Conservation (phyloP, 306 rosid genomes). For the Trifolium repens region DNA sequence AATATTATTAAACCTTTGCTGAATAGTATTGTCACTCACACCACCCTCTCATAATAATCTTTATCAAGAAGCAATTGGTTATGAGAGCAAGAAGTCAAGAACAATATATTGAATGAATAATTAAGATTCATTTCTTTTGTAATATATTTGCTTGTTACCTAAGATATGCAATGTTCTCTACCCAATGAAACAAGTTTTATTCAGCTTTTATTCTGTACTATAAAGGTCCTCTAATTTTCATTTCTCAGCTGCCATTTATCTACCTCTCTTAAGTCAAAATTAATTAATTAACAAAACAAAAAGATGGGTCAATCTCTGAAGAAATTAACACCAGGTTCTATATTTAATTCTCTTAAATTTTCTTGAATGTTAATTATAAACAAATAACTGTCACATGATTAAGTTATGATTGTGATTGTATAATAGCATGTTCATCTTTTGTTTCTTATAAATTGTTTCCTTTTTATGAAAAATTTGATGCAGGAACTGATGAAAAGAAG, state of each 20-base stretch:
- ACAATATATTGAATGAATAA: conserved; percentile 18
- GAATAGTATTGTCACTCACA: background rate
- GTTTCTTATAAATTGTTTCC: background rate
- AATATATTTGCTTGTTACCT: conserved; percentile 26
- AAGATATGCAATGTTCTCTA: conserved; percentile 56
- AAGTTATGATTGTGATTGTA: background rate
- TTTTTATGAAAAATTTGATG: conserved; percentile 36
- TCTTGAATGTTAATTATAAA: background rate
- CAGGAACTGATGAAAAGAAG: conserved; percentile 56
- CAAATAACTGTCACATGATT: background rate
- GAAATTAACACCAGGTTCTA: conserved; percentile 54
- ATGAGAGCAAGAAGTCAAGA: conserved; percentile 27
- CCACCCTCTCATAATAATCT: background rate
- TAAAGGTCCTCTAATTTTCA: conserved; percentile 24
- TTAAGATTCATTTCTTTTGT: conserved; percentile 47
- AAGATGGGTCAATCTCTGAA: conserved; percentile 61
- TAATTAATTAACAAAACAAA: background rate
- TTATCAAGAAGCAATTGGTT: background rate
- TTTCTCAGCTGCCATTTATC: conserved; percentile 14
- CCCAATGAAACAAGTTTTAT: conserved; percentile 51
- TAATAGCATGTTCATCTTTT: background rate
- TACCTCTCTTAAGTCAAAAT: conserved; percentile 22
- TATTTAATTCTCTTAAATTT: conserved; percentile 32
- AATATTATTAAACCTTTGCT: too few species aligned
- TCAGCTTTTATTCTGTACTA: conserved; percentile 30